Conservation (phyloP, 1,284 basidiomycete species). For the Trichosporon asahii region DNA sequence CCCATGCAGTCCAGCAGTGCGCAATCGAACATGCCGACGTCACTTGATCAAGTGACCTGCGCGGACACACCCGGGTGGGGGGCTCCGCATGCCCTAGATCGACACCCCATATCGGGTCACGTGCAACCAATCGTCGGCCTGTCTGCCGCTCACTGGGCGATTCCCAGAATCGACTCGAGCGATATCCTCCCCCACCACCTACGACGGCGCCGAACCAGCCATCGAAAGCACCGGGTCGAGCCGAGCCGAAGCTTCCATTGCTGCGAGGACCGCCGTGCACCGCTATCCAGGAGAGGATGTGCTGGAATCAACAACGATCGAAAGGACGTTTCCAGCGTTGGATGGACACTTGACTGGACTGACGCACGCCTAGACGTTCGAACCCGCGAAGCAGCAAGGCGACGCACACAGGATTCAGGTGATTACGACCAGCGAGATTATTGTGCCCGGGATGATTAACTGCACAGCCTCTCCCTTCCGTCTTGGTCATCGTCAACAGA, state of each 20-base stretch:
- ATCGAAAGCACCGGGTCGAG: background rate
- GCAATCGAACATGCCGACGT: conserved; percentile 21
- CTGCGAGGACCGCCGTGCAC: background rate
- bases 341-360: too few species aligned
- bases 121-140: conserved; percentile 53
- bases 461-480: too few species aligned
- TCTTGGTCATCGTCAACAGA: too few species aligned
- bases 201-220: too few species aligned
- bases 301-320: background rate
- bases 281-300: background rate
- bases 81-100: conserved; percentile 21
- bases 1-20: conserved; percentile 21
- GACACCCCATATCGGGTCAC: conserved; percentile 47
- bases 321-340: background rate
- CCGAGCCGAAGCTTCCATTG: background rate
- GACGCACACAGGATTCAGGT: too few species aligned
- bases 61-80: conserved; percentile 26
- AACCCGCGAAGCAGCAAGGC: background rate
- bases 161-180: background rate
- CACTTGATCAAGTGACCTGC: conserved; percentile 20
- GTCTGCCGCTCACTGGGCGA: background rate
- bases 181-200: background rate
- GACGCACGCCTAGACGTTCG: background rate
- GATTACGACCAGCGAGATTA: too few species aligned
- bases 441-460: too few species aligned